Evolutionary conservation across 106 monocot species (phyloP).

Genomic region (Dendrobium huoshanense): DNA sequence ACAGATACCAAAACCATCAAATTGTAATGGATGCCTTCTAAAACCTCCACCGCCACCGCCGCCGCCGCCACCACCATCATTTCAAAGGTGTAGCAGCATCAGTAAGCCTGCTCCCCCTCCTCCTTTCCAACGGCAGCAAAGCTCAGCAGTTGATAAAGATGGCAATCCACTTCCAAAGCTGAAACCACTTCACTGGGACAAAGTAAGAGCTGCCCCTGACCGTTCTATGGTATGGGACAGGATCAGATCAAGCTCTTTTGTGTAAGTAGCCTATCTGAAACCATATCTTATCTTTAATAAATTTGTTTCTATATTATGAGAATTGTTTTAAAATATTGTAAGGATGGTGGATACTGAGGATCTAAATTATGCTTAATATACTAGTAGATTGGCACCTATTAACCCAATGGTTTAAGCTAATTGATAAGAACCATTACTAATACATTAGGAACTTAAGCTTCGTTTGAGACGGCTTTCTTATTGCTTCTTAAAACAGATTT

Average conservation of each 20-base stretch:
- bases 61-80: not conserved
- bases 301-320: too few relatives aligned
- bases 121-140: constrained; percentile 8
- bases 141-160: constrained; percentile 19
- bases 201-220: constrained; percentile 63
- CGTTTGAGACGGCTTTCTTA: too few relatives aligned
- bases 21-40: too few relatives aligned
- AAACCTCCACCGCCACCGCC: constrained; percentile 11
- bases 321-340: too few relatives aligned
- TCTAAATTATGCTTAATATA: too few relatives aligned
- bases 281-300: too few relatives aligned
- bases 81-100: not conserved
- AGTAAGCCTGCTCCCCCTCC: constrained; percentile 12
- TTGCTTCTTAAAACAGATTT: too few relatives aligned
- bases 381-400: too few relatives aligned
- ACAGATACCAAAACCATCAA: not conserved
- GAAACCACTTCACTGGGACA: constrained; percentile 97
- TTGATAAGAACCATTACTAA: too few relatives aligned
- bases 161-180: constrained; percentile 57
- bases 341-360: too few relatives aligned
- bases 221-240: constrained; percentile 90
- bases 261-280: constrained; percentile 33
- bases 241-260: constrained; percentile 78
- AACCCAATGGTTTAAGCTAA: too few relatives aligned
- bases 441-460: too few relatives aligned